phyloP scores from a whole-genome alignment of 106 monocot species.

The Dioscorea zingiberensis region DNA sequence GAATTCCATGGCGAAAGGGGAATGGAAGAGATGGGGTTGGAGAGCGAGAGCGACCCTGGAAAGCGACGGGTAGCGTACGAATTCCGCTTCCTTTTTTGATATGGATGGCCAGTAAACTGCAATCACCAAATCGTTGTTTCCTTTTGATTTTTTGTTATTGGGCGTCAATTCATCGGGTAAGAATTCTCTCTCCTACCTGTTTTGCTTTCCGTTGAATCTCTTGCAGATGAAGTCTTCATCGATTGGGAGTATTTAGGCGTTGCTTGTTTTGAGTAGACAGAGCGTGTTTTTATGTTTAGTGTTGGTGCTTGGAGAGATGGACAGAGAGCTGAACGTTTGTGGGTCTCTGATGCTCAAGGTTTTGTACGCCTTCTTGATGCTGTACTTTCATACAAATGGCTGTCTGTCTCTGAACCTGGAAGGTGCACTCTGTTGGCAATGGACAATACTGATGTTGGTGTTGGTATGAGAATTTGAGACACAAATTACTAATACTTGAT shows the following conservation, averaged over 20 bases:
- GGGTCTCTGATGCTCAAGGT: conserved; percentile 8
- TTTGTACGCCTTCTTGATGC: conserved; percentile 16
- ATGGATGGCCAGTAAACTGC: not conserved
- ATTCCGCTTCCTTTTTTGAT: no score
- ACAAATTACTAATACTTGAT: not conserved
- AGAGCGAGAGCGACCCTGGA: conserved; percentile 6
- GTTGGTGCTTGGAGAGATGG: conserved; percentile 4
- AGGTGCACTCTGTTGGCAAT: conserved; percentile 16
- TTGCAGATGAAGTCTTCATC: not conserved
- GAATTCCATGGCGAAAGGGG: not conserved
- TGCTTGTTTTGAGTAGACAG: no score
- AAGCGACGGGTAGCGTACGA: not conserved
- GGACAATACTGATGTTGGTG: not conserved
- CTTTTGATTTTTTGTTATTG: no score
- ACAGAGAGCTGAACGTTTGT: conserved; percentile 9
- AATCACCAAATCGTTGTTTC: not conserved
- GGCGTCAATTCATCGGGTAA: no score
- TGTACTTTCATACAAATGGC: conserved; percentile 10
- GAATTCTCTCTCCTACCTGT: not conserved
- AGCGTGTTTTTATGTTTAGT: no score
- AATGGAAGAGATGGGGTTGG: not conserved
- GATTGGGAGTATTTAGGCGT: no score
- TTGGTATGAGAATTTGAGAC: not conserved
- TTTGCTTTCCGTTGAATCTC: not conserved
- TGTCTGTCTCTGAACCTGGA: conserved; percentile 37